Evolutionary conservation across 768 basidiomycete species (phyloP).

Genomic region (Suillus sp.): DNA sequence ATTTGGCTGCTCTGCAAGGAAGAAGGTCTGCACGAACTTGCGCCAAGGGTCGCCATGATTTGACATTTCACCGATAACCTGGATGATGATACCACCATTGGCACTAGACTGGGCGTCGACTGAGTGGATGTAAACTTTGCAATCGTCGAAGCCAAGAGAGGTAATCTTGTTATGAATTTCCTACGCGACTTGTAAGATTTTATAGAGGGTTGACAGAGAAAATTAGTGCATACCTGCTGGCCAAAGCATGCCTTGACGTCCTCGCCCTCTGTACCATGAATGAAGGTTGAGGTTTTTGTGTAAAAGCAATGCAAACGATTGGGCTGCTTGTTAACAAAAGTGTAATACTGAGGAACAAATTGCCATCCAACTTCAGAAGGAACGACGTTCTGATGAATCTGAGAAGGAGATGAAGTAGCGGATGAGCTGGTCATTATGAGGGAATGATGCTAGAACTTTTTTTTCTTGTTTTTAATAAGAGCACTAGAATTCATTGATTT

Average conservation of each 20-base stretch:
- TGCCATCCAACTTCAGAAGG: constrained; percentile 99
- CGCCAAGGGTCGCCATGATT: constrained; percentile 91
- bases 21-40: constrained; percentile 99
- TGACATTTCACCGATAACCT: constrained; percentile 99
- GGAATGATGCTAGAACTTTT: constrained; percentile 31
- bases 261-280: constrained; percentile 97
- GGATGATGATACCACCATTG: constrained; percentile 95
- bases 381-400: constrained; percentile 65
- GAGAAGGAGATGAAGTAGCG: constrained; percentile 42
- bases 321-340: constrained; percentile 97
- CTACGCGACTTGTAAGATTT: constrained; percentile 41
- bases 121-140: constrained; percentile 98
- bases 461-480: neutral
- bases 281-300: constrained; percentile 95
- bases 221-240: constrained; percentile 67
- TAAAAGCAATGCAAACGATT: constrained; percentile 98
- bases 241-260: constrained; percentile 87
- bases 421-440: constrained; percentile 36
- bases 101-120: constrained; percentile 97
- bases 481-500: neutral
- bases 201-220: constrained; percentile 13
- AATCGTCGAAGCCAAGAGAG: constrained; percentile 90
- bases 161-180: constrained; percentile 98
- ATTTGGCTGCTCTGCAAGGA: constrained; percentile 98
- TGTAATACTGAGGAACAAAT: constrained; percentile 99